Evolutionary conservation across 139 green algal genomes (phyloP).

Genomic region (Ostreobium quekettii): DNA sequence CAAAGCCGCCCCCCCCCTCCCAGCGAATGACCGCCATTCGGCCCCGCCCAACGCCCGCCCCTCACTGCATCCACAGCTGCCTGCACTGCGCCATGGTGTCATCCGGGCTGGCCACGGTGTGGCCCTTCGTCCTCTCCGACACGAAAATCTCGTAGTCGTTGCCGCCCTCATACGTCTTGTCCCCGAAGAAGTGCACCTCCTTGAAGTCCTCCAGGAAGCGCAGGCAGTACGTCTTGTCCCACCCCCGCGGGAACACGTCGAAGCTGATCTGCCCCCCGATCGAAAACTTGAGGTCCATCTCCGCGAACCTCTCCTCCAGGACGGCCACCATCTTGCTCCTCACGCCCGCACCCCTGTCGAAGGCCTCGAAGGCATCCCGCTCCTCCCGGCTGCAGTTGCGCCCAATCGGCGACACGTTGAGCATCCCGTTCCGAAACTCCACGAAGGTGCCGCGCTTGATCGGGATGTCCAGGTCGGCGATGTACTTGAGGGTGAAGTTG

Average conservation of each 20-base stretch:
- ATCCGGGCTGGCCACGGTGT: constrained; percentile 80
- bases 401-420: constrained; percentile 96
- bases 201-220: constrained; percentile 90
- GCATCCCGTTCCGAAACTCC: constrained; percentile 97
- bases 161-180: constrained; percentile 97
- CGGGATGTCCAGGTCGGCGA: constrained; percentile 95
- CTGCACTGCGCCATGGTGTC: constrained; percentile 80
- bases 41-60: too few relatives aligned
- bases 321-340: constrained; percentile 76
- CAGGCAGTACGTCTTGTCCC: constrained; percentile 99
- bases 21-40: too few relatives aligned
- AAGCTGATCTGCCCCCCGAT: constrained; percentile 99
- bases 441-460: constrained; percentile 98
- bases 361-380: constrained; percentile 90
- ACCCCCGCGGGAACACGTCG: constrained; percentile 92
- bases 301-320: constrained; percentile 78
- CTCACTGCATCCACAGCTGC: constrained; percentile 71
- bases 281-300: constrained; percentile 83
- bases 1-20: too few relatives aligned
- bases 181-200: constrained; percentile 98
- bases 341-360: constrained; percentile 63
- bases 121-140: constrained; percentile 74
- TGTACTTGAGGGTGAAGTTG: constrained; percentile 90
- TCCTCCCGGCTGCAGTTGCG: constrained; percentile 96
- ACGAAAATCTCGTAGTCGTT: constrained; percentile 98